phyloP scores from a whole-genome alignment of 441 rosid genomes.

The Pelargonium australe region DNA sequence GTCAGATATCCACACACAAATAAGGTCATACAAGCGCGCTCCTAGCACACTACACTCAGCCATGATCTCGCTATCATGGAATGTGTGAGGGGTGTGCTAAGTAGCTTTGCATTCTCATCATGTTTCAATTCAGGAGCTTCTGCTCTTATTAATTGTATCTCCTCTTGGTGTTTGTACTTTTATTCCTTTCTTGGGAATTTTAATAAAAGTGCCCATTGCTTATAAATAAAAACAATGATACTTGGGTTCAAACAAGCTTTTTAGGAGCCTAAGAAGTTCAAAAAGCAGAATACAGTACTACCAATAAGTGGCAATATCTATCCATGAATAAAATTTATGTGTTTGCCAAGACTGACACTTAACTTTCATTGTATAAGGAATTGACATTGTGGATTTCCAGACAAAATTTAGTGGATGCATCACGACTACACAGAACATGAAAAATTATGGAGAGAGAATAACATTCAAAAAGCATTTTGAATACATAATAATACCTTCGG shows the following conservation, averaged over 20 bases:
- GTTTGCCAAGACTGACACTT: neutral
- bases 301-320: neutral
- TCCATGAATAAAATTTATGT: neutral
- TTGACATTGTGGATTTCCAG: conserved; percentile 8
- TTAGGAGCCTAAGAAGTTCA: neutral
- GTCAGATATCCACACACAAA: neutral
- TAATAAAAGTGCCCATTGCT: too few relatives aligned
- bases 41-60: too few relatives aligned
- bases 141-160: too few relatives aligned
- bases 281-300: neutral
- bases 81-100: too few relatives aligned
- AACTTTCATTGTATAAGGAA: conserved; percentile 11
- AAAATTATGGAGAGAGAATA: neutral
- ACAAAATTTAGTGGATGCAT: conserved; percentile 8
- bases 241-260: neutral
- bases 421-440: neutral
- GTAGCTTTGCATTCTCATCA: too few relatives aligned
- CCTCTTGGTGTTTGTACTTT: too few relatives aligned
- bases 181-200: too few relatives aligned
- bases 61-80: too few relatives aligned
- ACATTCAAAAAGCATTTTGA: conserved; percentile 12
- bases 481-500: conserved; percentile 39
- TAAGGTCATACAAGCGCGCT: too few relatives aligned
- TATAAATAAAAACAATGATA: neutral
- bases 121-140: too few relatives aligned